Percentiles rank a stretch among this genome's conserved stretches.
phyloP scores from a whole-genome alignment of 352 stramenopile species.

The Phytophthora vignae region DNA sequence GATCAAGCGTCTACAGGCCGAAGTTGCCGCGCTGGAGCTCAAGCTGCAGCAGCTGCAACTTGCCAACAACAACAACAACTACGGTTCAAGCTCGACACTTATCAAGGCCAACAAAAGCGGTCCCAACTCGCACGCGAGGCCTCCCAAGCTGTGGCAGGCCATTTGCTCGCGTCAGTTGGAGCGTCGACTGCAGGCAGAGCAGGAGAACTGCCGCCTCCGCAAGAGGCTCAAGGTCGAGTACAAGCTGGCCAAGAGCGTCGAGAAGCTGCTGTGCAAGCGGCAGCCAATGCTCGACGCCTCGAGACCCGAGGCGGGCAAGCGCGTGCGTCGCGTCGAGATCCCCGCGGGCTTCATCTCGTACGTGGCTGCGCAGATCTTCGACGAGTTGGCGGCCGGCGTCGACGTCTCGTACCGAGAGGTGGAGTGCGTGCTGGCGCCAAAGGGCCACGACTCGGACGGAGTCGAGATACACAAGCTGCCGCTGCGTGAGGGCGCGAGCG shows the following conservation, averaged over 20 bases:
- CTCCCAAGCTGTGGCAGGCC: background rate
- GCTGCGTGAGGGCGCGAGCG: conserved; percentile 28
- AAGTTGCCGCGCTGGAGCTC: background rate
- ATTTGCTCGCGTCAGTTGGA: background rate
- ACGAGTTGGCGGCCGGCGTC: conserved; percentile 33
- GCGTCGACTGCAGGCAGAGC: background rate
- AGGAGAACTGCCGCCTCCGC: background rate
- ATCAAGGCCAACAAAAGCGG: no score
- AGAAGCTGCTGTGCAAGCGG: background rate
- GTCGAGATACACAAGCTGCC: conserved; percentile 11
- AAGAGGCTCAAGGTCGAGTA: background rate
- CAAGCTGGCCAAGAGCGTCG: background rate
- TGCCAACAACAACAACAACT: no score
- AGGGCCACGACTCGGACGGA: conserved; percentile 17
- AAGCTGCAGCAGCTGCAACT: background rate
- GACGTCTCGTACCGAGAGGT: conserved; percentile 46
- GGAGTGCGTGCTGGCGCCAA: conserved; percentile 37
- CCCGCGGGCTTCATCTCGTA: background rate
- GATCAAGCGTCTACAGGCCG: background rate
- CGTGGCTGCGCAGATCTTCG: conserved; percentile 32
- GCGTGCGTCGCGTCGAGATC: background rate
- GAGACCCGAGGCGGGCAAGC: background rate
- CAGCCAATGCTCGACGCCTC: background rate
- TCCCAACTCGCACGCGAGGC: background rate
- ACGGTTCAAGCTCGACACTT: background rate